A percentile compares a stretch with the other conserved stretches of the same genome.
Evolutionary conservation across 2,329 filamentous ascomycete species (phyloP).

Genomic region (Monosporascus sp.): DNA sequence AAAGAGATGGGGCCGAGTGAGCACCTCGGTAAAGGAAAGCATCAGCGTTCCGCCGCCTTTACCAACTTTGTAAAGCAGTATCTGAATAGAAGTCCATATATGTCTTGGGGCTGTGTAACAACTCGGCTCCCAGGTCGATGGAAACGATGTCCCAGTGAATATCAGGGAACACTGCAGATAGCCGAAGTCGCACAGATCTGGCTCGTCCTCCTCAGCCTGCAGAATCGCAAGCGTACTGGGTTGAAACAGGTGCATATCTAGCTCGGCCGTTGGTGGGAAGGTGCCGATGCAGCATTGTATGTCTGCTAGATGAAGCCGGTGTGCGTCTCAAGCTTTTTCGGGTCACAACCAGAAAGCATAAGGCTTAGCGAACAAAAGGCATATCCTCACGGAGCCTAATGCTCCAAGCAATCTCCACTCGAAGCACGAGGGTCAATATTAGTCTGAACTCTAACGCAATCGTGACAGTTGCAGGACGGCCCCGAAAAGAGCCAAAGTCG

Average conservation of each 20-base stretch:
- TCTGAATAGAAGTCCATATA: conserved; percentile 18
- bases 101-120: conserved; percentile 17
- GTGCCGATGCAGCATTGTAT: conserved; percentile 2
- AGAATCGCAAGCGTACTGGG: conserved; percentile 26
- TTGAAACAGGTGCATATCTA: conserved; percentile 3
- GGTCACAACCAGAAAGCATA: background rate
- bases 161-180: conserved; percentile 29
- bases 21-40: conserved; percentile 8
- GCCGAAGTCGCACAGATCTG: conserved; percentile 29
- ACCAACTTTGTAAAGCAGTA: conserved; percentile 16
- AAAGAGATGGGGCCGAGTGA: conserved; percentile 6
- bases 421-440: background rate
- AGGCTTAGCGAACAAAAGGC: background rate
- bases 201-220: conserved; percentile 21
- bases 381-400: background rate
- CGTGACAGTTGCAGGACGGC: background rate
- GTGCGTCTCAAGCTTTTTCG: background rate
- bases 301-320: background rate
- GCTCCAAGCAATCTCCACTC: background rate
- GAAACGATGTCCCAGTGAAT: conserved; percentile 24
- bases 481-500: background rate
- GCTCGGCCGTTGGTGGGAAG: conserved; percentile 1
- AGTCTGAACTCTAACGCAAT: background rate
- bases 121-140: conserved; percentile 22
- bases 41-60: conserved; percentile 13